These are phyloP conservation scores for Mytilinidion resinicola DNA, from an alignment of 495 filamentous ascomycete genomes.

Conservation along the genomic window DNA sequence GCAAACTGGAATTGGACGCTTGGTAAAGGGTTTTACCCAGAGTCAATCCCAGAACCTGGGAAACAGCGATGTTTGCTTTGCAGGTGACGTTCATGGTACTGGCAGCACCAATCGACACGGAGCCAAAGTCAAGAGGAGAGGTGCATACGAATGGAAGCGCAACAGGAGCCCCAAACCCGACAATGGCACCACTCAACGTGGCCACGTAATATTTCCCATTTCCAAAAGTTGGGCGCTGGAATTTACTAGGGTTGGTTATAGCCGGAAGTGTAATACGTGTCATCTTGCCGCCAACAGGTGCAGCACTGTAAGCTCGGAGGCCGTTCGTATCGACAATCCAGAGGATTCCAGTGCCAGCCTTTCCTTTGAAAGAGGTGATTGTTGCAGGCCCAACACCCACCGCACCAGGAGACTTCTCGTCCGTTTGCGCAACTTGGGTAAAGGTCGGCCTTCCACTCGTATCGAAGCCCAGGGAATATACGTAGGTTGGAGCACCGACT, in stretches of 20 bases:
- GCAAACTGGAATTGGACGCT: background rate
- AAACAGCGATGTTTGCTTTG: constrained; percentile 36
- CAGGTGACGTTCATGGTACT: constrained; percentile 33
- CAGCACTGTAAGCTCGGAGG: constrained; percentile 37
- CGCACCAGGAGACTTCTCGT: constrained; percentile 33
- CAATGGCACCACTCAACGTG: constrained; percentile 33
- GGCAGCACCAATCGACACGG: constrained; percentile 32
- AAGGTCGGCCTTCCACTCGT: constrained; percentile 34
- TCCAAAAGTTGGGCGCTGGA: constrained; percentile 43
- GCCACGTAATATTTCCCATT: constrained; percentile 40
- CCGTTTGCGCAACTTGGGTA: constrained; percentile 31
- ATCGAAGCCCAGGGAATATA: constrained; percentile 35
- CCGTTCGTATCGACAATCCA: constrained; percentile 37
- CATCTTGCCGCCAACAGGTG: constrained; percentile 36
- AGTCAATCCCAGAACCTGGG: background rate
- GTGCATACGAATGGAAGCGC: constrained; percentile 11
- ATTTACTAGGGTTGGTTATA: constrained; percentile 34
- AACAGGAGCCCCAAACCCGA: constrained; percentile 32
- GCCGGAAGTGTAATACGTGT: constrained; percentile 36
- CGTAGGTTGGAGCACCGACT: constrained; percentile 22
- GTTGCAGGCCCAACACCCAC: constrained; percentile 39
- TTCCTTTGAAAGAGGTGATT: constrained; percentile 37
- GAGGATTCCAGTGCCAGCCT: constrained; percentile 36
- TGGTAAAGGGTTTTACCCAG: background rate
- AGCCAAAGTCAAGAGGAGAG: constrained; percentile 38